These are phyloP conservation scores for Sechiopsis laciniata DNA, from an alignment of 306 rosid genomes.

Conservation along the genomic window DNA sequence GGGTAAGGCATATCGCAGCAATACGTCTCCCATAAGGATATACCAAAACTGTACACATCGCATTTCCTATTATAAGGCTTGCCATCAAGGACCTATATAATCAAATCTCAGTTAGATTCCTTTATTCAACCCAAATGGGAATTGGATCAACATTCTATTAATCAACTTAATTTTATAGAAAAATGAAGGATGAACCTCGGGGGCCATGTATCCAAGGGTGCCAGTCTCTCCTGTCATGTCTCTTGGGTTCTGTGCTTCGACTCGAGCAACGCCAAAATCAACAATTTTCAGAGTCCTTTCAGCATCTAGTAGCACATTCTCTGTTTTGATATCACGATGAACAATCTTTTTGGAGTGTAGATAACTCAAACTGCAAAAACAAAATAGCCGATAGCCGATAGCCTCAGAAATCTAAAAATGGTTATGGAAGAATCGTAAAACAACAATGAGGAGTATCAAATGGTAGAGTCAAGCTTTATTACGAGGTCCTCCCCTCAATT, in stretches of 20 bases:
- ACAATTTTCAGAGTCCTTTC: conserved; percentile 59
- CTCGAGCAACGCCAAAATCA: conserved; percentile 91
- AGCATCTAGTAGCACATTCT: conserved; percentile 63
- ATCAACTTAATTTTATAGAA: conserved; percentile 10
- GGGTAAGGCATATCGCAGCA: conserved; percentile 92
- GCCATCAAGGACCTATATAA: conserved; percentile 68
- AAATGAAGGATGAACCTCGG: conserved; percentile 50
- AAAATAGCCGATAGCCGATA: neutral
- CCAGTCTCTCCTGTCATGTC: conserved; percentile 98
- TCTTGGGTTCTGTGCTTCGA: conserved; percentile 73
- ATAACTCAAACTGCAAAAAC: conserved; percentile 53
- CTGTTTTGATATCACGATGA: conserved; percentile 77
- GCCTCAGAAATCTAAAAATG: no score
- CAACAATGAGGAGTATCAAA: no score
- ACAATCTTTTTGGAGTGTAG: conserved; percentile 77
- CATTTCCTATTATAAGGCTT: conserved; percentile 89
- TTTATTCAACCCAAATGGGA: neutral
- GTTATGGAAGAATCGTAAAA: no score
- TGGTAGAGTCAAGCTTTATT: no score
- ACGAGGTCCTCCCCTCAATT: no score
- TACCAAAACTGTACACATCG: conserved; percentile 81
- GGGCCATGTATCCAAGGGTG: conserved; percentile 91
- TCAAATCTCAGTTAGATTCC: neutral
- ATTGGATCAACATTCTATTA: neutral
- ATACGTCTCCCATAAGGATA: conserved; percentile 90